Evolutionary conservation across 2,329 filamentous ascomycete species (phyloP), one percentile per base, ranked within the genome.

Genomic region (Leptographium flavum): DNA sequence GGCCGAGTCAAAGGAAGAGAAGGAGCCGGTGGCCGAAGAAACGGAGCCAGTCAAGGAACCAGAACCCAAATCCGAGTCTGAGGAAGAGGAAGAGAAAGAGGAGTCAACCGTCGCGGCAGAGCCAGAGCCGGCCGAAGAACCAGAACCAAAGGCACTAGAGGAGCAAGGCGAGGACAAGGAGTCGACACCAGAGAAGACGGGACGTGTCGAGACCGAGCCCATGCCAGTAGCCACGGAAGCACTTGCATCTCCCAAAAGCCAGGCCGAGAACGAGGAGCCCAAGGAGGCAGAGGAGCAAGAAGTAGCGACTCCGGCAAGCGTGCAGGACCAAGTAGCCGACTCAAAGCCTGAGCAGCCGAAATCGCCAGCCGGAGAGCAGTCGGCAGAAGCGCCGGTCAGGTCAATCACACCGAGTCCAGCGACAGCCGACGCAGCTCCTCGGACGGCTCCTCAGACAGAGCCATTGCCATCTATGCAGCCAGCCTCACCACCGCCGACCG

Each of bases 401-500:
- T 14, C 27, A 11, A 6, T 11, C 27, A 19, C 23, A 23, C 37
- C 22, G 41, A 36, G 28, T 5, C 7, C 17, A 14, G 14, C 40
- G 30, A 10, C n/a, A 25, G 11, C 17, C 7, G 8, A 17, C 17
- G 14, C 23, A 17, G 23, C 37, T 11, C 15, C 19, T 9, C 19
- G 17, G 19, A 21, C 35, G 3, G 17, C 21, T 21, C 17, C 35
- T 10, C 9, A 21, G 5, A 22, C 25, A 30, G 25, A 19, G 27
- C 4, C 39, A n/a, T n/a, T n/a, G 25, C 3, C n/a, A 6, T 13
- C 25, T 14, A 17, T 9, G 15, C 30, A n/a, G 21, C 30, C 30
- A 7, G 23, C 39, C 14, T 46, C 43, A 13, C 43, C 41, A 13
- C 47, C 47, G 10, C 11, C 36, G 9, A 48, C 39, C 5, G 43